Conservation (phyloP, 768 basidiomycete genomes). For the Agrocybe praecox region DNA sequence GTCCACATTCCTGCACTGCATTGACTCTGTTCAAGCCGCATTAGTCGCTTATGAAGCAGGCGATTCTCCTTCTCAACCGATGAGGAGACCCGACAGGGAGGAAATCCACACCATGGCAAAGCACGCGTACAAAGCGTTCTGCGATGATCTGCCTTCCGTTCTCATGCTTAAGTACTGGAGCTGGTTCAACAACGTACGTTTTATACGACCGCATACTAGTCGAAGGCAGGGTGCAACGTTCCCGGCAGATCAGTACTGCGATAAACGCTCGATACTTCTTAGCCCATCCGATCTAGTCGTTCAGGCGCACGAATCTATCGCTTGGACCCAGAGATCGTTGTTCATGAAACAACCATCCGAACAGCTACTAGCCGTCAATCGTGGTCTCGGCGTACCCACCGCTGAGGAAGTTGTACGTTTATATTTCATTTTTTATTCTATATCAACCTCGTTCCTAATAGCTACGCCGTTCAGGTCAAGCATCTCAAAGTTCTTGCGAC, state of each 20-base stretch:
- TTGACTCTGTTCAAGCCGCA: not conserved
- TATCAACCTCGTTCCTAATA: too few species aligned
- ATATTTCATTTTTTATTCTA: not conserved
- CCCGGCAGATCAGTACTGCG: conserved; percentile 2
- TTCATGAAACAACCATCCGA: conserved; percentile 15
- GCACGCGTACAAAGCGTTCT: conserved; percentile 2
- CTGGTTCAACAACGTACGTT: conserved; percentile 33
- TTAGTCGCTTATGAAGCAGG: not conserved
- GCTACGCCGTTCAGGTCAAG: conserved; percentile 6
- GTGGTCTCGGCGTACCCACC: conserved; percentile 17
- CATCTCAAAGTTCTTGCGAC: conserved; percentile 17
- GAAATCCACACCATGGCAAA: not conserved
- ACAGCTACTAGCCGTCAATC: conserved; percentile 12
- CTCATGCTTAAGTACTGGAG: not conserved
- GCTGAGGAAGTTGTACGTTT: conserved; percentile 23
- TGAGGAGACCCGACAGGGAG: not conserved
- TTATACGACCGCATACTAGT: conserved; percentile 33
- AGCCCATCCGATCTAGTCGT: conserved; percentile 19
- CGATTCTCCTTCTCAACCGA: not conserved
- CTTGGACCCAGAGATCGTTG: conserved; percentile 25
- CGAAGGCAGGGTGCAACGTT: conserved; percentile 12
- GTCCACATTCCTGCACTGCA: conserved; percentile 10
- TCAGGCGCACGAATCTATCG: conserved; percentile 17
- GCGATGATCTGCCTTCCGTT: not conserved
- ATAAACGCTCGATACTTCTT: conserved; percentile 5